Base-by-base conservation (phyloP, 192 early-diverging fungal species). In the Backusella westeae region DNA sequence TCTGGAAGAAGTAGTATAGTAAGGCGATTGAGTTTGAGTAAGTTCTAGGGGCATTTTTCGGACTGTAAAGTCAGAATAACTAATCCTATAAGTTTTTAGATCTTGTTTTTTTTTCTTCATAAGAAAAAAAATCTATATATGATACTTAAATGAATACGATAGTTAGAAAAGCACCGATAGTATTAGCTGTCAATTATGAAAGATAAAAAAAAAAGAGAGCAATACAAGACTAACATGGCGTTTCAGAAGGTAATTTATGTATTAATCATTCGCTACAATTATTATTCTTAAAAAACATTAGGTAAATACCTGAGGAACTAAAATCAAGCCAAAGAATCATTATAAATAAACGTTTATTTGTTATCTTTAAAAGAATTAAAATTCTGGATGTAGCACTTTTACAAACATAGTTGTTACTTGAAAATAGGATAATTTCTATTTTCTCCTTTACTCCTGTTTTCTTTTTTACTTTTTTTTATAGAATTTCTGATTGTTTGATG, bases 361-460 rank as follows among this genome's bases (percentile, higher is more conserved):
- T 63, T 29, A n/a, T n/a, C 15, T 17, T n/a, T 49, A 49, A 49
- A 49, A 49, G n/a, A 49, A 49, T 49, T 49, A 19, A 49, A 49
- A 49, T 29, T 63, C 0, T 63, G 56, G 1, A 23, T 63, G 46
- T 6, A 1, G 6, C 46, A 63, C 23, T 29, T 23, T 23, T 26
- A 59, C 53, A 59, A 59, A 59, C 21, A 63, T 14, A 63, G 23
- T 63, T 4, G 29, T 63, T 26, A 26, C 8, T 63, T 3, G 26
- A 8, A 63, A 63, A 23, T 23, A 21, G 10, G 10, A 59, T 59
- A 3, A 29, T 23, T 59, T 4, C 23, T 26, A 59, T 59, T 59
- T 59, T 59, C 53, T 59, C 23, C 6, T 59, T 59, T 59, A 59
- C 53, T 59, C 53, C 53, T 59, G 23, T 59, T 59, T 59, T 49